Conservation (phyloP, 2,329 filamentous ascomycete genomes). For the Verticillium dahliae region DNA sequence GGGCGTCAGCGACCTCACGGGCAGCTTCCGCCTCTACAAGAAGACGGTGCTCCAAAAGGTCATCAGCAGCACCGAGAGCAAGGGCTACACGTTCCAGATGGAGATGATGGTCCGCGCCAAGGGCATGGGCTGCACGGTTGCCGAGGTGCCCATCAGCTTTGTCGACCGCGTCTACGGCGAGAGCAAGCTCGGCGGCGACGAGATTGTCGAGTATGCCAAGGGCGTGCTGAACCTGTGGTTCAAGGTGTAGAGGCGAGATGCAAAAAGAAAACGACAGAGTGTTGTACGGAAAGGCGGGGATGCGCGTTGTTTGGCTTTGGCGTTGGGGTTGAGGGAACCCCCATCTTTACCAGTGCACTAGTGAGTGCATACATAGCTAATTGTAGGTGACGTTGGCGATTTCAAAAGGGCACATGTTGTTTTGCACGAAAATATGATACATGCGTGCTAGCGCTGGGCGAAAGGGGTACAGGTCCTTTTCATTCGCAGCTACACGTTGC, state of each 20-base stretch:
- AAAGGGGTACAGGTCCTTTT: too few relatives aligned
- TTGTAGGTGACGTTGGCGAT: background rate
- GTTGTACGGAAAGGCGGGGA: background rate
- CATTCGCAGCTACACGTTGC: background rate
- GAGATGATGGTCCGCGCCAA: conserved; percentile 98
- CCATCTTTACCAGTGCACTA: background rate
- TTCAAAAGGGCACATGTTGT: background rate
- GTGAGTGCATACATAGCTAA: background rate
- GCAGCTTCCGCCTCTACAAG: conserved; percentile 93
- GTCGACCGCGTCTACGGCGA: conserved; percentile 94
- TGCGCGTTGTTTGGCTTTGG: conserved; percentile 5
- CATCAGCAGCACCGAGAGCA: conserved; percentile 84
- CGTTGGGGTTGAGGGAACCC: conserved; percentile 7
- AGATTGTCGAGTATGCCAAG: conserved; percentile 96
- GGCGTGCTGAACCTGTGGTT: conserved; percentile 72
- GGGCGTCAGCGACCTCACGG: conserved; percentile 91
- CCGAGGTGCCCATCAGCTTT: conserved; percentile 93
- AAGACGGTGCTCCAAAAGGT: conserved; percentile 82
- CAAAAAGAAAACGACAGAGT: too few relatives aligned
- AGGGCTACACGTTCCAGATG: conserved; percentile 99
- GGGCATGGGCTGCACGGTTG: conserved; percentile 88
- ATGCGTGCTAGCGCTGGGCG: too few relatives aligned
- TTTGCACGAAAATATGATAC: too few relatives aligned
- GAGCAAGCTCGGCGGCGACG: conserved; percentile 86
- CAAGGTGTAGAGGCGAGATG: conserved; percentile 51